phyloP scores from a whole-genome alignment of 2,329 filamentous ascomycete genomes.

The Lachnellula hyalina region DNA sequence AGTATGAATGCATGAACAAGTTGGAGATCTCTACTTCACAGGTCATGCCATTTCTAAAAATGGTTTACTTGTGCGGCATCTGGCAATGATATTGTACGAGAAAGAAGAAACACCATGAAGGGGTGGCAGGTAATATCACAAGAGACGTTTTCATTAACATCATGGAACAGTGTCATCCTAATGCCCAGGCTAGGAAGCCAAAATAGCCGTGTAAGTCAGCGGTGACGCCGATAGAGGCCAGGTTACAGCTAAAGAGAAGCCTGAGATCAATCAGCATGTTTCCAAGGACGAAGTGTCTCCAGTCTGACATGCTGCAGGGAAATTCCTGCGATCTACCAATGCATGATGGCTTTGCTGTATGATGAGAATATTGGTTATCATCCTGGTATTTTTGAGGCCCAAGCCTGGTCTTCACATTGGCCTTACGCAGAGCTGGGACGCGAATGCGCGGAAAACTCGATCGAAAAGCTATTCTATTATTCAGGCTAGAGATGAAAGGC shows the following conservation, averaged over 20 bases:
- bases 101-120: constrained; percentile 69
- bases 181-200: constrained; percentile 74
- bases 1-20: constrained; percentile 80
- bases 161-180: constrained; percentile 83
- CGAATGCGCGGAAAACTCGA: no score
- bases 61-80: constrained; percentile 69
- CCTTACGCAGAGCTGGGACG: no score
- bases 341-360: constrained; percentile 25
- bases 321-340: constrained; percentile 58
- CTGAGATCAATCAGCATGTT: constrained; percentile 71
- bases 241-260: constrained; percentile 15
- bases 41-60: constrained; percentile 74
- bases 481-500: no score
- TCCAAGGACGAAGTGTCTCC: constrained; percentile 58
- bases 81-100: constrained; percentile 80
- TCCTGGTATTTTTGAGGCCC: not conserved
- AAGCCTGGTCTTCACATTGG: not conserved
- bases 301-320: constrained; percentile 62
- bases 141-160: constrained; percentile 75
- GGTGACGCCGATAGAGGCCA: constrained; percentile 24
- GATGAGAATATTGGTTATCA: not conserved
- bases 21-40: constrained; percentile 79
- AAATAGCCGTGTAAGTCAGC: constrained; percentile 35
- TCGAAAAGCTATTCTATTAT: no score
- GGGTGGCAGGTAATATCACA: constrained; percentile 71